Conservation (phyloP, 257 asterid genomes). For the Marsdenia floribunda region DNA sequence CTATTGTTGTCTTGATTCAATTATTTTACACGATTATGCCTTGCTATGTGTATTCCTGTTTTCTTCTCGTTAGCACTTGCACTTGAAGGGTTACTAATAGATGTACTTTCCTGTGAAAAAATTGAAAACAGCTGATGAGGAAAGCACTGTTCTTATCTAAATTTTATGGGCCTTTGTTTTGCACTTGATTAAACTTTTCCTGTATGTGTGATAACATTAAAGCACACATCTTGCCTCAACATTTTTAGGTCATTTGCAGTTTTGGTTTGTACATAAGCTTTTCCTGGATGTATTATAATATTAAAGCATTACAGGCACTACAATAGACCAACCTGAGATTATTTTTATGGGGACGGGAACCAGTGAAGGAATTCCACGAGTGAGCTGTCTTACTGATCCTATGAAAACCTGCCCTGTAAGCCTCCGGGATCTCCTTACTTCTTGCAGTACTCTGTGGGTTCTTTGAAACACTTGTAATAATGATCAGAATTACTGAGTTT, state of each 20-base stretch:
- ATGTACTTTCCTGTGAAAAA: background rate
- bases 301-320: conserved; percentile 38
- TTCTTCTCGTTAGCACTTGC: background rate
- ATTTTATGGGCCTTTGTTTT: background rate
- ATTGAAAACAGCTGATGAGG: background rate
- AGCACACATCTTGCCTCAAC: conserved; percentile 18
- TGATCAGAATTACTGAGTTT: background rate
- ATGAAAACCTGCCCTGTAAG: conserved; percentile 66
- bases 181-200: background rate
- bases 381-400: conserved; percentile 95
- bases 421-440: conserved; percentile 6
- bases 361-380: conserved; percentile 98
- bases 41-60: background rate
- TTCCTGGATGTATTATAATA: background rate
- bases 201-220: background rate
- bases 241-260: background rate
- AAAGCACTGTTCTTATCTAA: too few relatives aligned
- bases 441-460: background rate
- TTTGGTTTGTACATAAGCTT: background rate
- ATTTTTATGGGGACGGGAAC: conserved; percentile 90
- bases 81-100: background rate
- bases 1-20: background rate
- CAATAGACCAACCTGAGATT: conserved; percentile 56
- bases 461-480: background rate
- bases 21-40: background rate